Percentiles rank a stretch among this genome's conserved stretches.
Conservation (phyloP, 2,329 filamentous ascomycete genomes). For the Calonectria pauciramosa region DNA sequence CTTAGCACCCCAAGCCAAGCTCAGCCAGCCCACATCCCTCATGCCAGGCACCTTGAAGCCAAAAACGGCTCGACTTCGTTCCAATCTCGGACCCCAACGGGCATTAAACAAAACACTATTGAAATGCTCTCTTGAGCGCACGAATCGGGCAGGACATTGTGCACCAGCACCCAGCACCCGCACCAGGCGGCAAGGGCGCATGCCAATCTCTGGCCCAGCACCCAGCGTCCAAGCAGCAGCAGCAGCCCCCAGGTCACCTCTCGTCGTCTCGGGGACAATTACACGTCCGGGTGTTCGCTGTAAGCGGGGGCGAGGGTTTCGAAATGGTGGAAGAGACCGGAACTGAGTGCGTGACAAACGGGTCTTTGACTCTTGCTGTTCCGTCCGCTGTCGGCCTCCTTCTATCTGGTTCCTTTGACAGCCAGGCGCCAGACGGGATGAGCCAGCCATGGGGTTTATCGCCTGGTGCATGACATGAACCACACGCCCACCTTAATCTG, state of each 20-base stretch:
- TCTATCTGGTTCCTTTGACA: neutral
- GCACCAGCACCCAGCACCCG: neutral
- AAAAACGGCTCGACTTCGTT: slow-evolving; percentile 15
- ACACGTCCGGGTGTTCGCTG: slow-evolving; percentile 6
- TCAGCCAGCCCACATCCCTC: slow-evolving; percentile 21
- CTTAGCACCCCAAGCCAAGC: slow-evolving; percentile 3
- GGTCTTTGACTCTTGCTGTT: neutral
- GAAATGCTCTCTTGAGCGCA: neutral
- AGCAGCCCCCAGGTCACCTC: slow-evolving; percentile 27
- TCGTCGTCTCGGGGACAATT: slow-evolving; percentile 21
- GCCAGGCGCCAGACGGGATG: neutral
- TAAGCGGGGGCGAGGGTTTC: slow-evolving; percentile 11
- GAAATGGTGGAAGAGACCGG: slow-evolving; percentile 9
- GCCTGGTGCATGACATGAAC: slow-evolving; percentile 23
- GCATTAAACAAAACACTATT: slow-evolving; percentile 9
- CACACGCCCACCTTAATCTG: slow-evolving; percentile 18
- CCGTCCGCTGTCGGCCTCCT: neutral
- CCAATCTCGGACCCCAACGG: neutral
- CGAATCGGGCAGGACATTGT: slow-evolving; percentile 24
- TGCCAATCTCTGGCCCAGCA: slow-evolving; percentile 12
- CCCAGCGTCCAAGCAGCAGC: neutral
- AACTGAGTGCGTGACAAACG: slow-evolving; percentile 13
- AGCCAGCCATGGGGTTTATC: slow-evolving; percentile 19
- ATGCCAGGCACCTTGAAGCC: slow-evolving; percentile 39
- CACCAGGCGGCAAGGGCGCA: slow-evolving; percentile 31